A percentile compares a stretch with the other conserved stretches of the same genome.
Conservation (phyloP, 257 asterid genomes). For the Solanum corneliomulleri region DNA sequence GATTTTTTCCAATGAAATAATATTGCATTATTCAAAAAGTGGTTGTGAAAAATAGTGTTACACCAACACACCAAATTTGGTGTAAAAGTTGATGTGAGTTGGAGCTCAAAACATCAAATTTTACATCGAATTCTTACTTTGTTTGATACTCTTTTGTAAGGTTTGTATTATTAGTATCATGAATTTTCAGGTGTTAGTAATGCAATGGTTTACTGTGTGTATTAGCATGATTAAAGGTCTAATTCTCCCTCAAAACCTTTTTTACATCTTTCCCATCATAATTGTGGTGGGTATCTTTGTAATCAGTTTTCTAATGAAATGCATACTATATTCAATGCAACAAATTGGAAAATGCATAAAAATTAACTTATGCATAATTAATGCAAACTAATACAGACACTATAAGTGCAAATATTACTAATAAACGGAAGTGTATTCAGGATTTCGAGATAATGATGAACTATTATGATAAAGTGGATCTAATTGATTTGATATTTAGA, state of each 20-base stretch:
- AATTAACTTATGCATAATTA: not conserved
- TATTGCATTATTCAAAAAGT: too few relatives aligned
- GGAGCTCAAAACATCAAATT: too few relatives aligned
- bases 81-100: too few relatives aligned
- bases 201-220: not conserved
- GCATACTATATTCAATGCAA: too few relatives aligned
- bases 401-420: not conserved
- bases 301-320: not conserved
- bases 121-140: too few relatives aligned
- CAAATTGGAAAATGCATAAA: not conserved
- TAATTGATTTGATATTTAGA: not conserved
- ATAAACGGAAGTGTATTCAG: accelerated
- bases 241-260: not conserved
- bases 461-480: not conserved
- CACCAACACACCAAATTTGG: too few relatives aligned
- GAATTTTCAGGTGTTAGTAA: not conserved
- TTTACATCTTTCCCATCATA: too few relatives aligned
- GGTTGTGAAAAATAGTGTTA: too few relatives aligned
- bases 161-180: not conserved
- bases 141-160: not conserved
- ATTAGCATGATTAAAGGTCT: not conserved
- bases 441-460: not conserved
- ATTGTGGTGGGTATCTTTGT: too few relatives aligned
- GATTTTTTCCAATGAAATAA: too few relatives aligned
- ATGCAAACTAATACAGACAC: not conserved